Evolutionary conservation across 225 moss, liverwort and hornwort genomes (phyloP), one percentile per base, ranked within the genome.

Genomic region (Neckera pumila): DNA sequence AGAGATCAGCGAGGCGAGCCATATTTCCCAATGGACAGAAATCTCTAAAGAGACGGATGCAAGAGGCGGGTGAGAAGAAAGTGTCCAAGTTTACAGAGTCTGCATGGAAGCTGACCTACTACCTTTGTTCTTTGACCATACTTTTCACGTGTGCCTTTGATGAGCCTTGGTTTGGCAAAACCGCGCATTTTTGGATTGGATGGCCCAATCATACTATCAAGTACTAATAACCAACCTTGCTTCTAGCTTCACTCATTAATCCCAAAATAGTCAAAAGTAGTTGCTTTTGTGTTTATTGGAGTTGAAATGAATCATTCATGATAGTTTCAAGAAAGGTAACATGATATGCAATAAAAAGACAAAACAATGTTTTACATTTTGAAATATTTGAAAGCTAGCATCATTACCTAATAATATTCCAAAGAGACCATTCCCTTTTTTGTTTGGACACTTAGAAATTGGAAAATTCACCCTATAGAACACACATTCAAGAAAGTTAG

Each of bases 51-150:
- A 92, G 56, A 57, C 69, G 36, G 66, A 42, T 83, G 38, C 87
- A 83, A 84, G 94, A 93, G 90, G 92, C 91, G 28, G 85, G 91
- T 11, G 87, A 86, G 63, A 95, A 95, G 88, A 96, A 96, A 85
- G 83, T 93, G 20, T 72, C 89, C 56, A 97, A 96, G 92, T 96
- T 95, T 74, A 95, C 90, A 54, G 95, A 97, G 88, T 97, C 96
- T 6, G 94, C 96, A 16, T 97, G 97, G 97, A 97, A 97, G 92
- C 70, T 96, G 45, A 95, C 95, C 8, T 96, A 97, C 69, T 97
- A 95, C 62, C 38, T 90, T 51, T 67, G 79, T 4, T 89, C 91
- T 11, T 90, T 93, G 75, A 77, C 84, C 67, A 5, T 89, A 60
- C 93, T 92, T 43, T 31, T 95, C 0, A 28, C 67, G 87, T 85